These are phyloP conservation scores for Phycomyces nitens DNA, from an alignment of 192 early-diverging fungal species.

Conservation along the genomic window DNA sequence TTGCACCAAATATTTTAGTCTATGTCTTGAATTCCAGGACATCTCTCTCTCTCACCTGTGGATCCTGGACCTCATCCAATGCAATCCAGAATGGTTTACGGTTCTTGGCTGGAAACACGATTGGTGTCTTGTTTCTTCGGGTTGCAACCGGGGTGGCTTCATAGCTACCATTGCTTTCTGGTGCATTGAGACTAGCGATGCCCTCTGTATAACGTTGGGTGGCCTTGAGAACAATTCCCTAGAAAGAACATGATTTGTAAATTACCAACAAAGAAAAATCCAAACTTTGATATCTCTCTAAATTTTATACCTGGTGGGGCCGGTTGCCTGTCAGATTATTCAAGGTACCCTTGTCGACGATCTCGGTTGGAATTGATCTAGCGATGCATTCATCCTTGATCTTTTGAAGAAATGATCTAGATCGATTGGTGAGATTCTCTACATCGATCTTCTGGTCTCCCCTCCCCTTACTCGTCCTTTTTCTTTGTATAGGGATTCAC, in stretches of 20 bases:
- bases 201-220: conserved; percentile 23
- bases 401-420: conserved; percentile 5
- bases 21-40: no score
- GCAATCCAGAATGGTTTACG: conserved; percentile 50
- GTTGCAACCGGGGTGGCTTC: background rate
- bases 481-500: background rate
- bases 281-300: background rate
- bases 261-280: background rate
- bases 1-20: no score
- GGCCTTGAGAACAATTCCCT: conserved; percentile 53
- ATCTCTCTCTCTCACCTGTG: no score
- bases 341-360: conserved; percentile 39
- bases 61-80: conserved; percentile 52
- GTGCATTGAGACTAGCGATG: conserved; percentile 5
- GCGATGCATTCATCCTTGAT: conserved; percentile 4
- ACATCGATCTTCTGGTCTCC: background rate
- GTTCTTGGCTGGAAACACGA: conserved; percentile 5
- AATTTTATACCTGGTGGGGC: conserved; percentile 45
- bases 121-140: conserved; percentile 1
- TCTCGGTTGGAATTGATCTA: conserved; percentile 20
- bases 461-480: conserved; percentile 3
- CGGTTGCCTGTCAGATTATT: conserved; percentile 44
- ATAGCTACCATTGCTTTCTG: conserved; percentile 1
- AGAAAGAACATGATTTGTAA: background rate
- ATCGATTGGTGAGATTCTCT: background rate